Percentiles rank a stretch among this genome's conserved stretches.
These are phyloP conservation scores for Lachancea sp. DNA, from an alignment of 805 yeast genomes.

Conservation along the genomic window DNA sequence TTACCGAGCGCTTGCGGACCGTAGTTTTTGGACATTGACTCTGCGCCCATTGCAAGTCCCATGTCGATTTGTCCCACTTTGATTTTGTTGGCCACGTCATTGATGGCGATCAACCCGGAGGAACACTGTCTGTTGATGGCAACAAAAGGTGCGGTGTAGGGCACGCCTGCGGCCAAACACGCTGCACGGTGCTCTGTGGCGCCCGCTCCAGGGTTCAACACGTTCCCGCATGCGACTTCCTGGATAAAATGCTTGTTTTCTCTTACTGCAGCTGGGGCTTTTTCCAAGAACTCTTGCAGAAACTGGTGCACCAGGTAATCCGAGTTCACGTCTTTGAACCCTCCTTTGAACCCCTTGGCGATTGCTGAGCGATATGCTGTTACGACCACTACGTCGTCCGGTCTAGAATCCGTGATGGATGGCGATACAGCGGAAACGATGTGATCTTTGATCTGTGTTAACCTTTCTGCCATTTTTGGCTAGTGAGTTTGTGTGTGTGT, in stretches of 20 bases:
- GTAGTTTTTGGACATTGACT: conserved; percentile 86
- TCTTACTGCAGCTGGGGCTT: conserved; percentile 35
- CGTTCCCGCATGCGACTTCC: conserved; percentile 88
- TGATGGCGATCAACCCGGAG: conserved; percentile 85
- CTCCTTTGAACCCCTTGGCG: conserved; percentile 81
- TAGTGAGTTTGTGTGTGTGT: too few relatives aligned
- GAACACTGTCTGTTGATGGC: conserved; percentile 94
- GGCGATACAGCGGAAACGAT: conserved; percentile 12
- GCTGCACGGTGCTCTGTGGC: conserved; percentile 95
- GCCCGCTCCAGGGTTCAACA: conserved; percentile 87
- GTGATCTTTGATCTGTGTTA: conserved; percentile 27
- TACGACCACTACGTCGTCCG: conserved; percentile 87
- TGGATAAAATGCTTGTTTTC: conserved; percentile 57
- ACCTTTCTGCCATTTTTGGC: conserved; percentile 31
- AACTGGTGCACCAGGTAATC: conserved; percentile 71
- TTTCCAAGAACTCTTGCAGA: conserved; percentile 53
- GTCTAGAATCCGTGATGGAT: conserved; percentile 40
- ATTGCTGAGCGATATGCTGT: conserved; percentile 88
- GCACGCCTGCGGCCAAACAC: conserved; percentile 82
- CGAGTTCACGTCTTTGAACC: conserved; percentile 73
- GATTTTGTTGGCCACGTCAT: conserved; percentile 86
- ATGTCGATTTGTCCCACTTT: conserved; percentile 80
- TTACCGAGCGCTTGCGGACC: conserved; percentile 71
- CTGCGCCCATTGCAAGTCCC: conserved; percentile 91
- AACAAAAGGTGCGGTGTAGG: conserved; percentile 67